Evolutionary conservation across 192 early-diverging fungal species (phyloP).

Genomic region (Backusella tuberculispora): DNA sequence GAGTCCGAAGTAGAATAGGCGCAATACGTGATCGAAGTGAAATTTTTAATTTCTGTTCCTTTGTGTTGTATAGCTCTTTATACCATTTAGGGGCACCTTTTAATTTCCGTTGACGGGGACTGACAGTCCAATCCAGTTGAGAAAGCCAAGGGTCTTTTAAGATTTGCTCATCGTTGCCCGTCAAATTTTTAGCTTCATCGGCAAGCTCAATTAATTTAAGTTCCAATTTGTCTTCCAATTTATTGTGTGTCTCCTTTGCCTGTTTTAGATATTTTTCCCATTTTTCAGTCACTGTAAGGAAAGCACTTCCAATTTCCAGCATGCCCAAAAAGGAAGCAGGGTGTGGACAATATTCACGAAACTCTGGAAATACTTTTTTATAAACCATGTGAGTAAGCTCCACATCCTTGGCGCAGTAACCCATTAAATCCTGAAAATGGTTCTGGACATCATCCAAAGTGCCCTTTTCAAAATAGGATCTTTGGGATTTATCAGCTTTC

Average conservation of each 20-base stretch:
- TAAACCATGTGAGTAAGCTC: conserved; percentile 75
- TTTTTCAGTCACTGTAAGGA: conserved; percentile 77
- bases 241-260: conserved; percentile 57
- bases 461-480: conserved; percentile 61
- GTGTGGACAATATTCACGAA: conserved; percentile 84
- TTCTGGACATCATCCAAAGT: conserved; percentile 61
- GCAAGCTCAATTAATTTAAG: conserved; percentile 53
- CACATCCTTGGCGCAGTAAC: conserved; percentile 92
- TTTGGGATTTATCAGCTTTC: conserved; percentile 67
- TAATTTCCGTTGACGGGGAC: conserved; percentile 49
- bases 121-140: conserved; percentile 75
- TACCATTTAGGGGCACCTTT: conserved; percentile 81
- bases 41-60: conserved; percentile 61
- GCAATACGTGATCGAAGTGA: conserved; percentile 71
- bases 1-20: conserved; percentile 81
- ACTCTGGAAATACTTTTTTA: conserved; percentile 68
- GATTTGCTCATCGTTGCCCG: conserved; percentile 37
- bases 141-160: conserved; percentile 80
- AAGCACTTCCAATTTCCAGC: conserved; percentile 84
- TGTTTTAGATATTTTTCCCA: conserved; percentile 77
- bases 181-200: conserved; percentile 31
- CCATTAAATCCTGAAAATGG: conserved; percentile 69
- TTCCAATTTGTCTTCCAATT: conserved; percentile 56
- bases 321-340: conserved; percentile 93
- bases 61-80: conserved; percentile 72